Percentiles rank a stretch among this genome's conserved stretches.
Evolutionary conservation across 768 basidiomycete genomes (phyloP).

Genomic region (Sarcodon sp.): DNA sequence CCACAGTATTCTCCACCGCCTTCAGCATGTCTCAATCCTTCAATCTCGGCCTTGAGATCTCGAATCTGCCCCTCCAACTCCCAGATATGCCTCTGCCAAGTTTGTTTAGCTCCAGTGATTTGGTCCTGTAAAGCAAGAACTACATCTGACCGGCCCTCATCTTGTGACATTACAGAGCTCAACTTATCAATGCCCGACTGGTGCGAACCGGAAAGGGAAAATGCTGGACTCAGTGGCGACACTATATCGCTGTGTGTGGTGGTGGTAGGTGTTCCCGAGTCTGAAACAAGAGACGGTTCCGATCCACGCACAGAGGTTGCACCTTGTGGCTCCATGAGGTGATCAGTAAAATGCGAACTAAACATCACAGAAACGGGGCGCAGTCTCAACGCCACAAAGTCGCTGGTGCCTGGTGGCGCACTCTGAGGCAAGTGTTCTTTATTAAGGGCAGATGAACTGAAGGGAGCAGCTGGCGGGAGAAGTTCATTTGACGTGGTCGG

Average conservation of each 20-base stretch:
- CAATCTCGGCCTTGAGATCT: slow-evolving; percentile 58
- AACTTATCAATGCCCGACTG: slow-evolving; percentile 4
- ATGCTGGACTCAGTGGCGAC: slow-evolving; percentile 36
- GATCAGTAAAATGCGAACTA: slow-evolving; percentile 49
- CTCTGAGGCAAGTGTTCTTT: slow-evolving; percentile 26
- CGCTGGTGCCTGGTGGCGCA: slow-evolving; percentile 49
- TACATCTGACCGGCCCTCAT: slow-evolving; percentile 29
- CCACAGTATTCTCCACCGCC: slow-evolving; percentile 34
- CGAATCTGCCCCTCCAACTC: slow-evolving; percentile 65
- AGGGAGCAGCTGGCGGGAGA: background rate
- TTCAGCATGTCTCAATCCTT: slow-evolving; percentile 33
- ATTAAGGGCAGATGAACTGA: background rate
- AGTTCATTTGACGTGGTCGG: background rate
- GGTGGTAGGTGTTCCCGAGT: slow-evolving; percentile 39
- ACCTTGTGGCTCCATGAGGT: slow-evolving; percentile 16
- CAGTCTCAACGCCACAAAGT: slow-evolving; percentile 56
- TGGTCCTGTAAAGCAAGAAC: slow-evolving; percentile 51
- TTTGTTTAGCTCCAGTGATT: slow-evolving; percentile 38
- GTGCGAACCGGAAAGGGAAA: slow-evolving; percentile 7
- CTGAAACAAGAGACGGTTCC: slow-evolving; percentile 25
- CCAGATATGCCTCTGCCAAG: slow-evolving; percentile 64
- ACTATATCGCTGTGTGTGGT: slow-evolving; percentile 25
- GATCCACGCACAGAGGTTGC: slow-evolving; percentile 5
- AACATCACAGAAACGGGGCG: slow-evolving; percentile 71
- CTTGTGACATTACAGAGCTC: slow-evolving; percentile 14